A percentile compares a stretch with the other conserved stretches of the same genome.
phyloP scores from a whole-genome alignment of 345 rosid genomes.

The Isatis tinctoria region DNA sequence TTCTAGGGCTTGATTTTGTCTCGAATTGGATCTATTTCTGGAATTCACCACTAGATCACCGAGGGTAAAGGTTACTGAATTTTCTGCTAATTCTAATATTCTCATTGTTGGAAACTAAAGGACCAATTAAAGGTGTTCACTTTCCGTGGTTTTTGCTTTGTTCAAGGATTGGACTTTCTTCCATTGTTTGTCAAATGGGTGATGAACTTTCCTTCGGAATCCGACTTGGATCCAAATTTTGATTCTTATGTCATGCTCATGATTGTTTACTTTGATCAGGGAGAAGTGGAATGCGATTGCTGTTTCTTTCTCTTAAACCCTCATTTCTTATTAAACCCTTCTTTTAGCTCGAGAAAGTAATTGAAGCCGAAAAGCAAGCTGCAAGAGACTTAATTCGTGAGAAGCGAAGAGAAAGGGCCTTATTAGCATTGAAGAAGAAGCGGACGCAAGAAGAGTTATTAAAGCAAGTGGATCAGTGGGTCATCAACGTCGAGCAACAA shows the following conservation, averaged over 20 bases:
- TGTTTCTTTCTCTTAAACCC: not conserved
- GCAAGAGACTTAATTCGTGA: conserved; percentile 78
- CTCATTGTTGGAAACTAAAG: not conserved
- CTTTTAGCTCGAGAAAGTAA: conserved; percentile 67
- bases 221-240: not conserved
- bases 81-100: not conserved
- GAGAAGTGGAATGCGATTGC: not conserved
- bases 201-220: not conserved
- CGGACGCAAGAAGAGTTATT: conserved; percentile 81
- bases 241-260: not conserved
- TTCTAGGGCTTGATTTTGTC: not conserved
- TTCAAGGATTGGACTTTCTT: not conserved
- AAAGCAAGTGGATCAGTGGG: conserved; percentile 91
- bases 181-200: not conserved
- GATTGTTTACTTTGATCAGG: not conserved
- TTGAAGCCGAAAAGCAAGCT: conserved; percentile 92
- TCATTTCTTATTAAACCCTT: not conserved
- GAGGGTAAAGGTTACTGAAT: not conserved
- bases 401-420: conserved; percentile 84
- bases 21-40: not conserved
- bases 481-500: conserved; percentile 95
- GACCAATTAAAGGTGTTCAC: not conserved
- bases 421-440: conserved; percentile 94
- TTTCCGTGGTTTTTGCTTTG: not conserved
- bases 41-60: not conserved